Evolutionary conservation across 2,329 filamentous ascomycete species (phyloP), one percentile per base, ranked within the genome.

Genomic region (Hypoxylon sp.): DNA sequence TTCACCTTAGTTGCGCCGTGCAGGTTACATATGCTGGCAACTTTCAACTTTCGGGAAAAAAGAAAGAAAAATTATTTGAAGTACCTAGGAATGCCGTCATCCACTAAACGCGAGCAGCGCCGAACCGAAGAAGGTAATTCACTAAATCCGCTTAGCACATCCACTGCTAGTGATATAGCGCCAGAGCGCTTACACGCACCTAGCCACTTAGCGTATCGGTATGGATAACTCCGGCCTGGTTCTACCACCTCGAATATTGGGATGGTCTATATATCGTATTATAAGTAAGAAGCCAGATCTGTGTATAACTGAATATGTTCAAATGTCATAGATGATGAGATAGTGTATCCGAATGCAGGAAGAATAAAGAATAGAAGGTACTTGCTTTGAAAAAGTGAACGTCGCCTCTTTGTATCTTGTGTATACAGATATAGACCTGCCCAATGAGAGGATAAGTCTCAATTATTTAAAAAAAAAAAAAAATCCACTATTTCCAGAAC

Each of bases 71-170:
- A 67, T 65, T 47, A 54, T 56, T 56, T 42, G 39, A 31, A 31
- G 29, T 31, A 31, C 29, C 29, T 42, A 67, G 29, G 59, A 69
- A 69, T 71, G 68, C 68, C 70, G 70, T 72, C 70, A 72, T 72
- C 65, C 58, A 61, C 68, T 65, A 63, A 46, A 61, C 47, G 19
- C 57, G 56, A 58, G 48, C 52, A 48, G 33, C 52, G 50, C 19
- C 33, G 48, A 29, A 57, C 63, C 50, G 63, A 63, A 63, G 53
- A 47, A 26, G 29, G 13, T 33, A 64, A 61, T 61, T 42, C 46
- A 51, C 48, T 64, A 61, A 65, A 44, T 50, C 67, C 42, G 51
- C 48, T 56, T 26, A 44, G 51, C 51, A 50, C 47, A 44, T 10
- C 2, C 17, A 22, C 47, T n/a, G 37, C 24, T 39, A 48, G 14